Evolutionary conservation across 345 rosid species (phyloP).

Genomic region (Physaria fendleri): DNA sequence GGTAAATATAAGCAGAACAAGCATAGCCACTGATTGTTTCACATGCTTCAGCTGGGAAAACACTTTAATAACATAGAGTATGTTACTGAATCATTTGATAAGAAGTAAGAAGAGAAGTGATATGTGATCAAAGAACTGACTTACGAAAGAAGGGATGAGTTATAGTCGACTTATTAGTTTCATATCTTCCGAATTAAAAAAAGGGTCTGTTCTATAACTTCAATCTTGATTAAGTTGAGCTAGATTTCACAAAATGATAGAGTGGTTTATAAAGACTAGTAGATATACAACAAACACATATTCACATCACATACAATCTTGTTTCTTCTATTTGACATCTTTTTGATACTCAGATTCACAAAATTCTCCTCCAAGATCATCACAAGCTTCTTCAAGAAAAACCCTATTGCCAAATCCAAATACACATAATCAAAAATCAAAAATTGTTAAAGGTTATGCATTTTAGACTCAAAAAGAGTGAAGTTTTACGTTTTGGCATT

Average conservation of each 20-base stretch:
- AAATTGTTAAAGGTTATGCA: no score
- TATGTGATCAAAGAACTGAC: no score
- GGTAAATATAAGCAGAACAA: slow-evolving; percentile 54
- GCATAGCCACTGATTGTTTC: slow-evolving; percentile 67
- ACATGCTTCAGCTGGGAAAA: slow-evolving; percentile 87
- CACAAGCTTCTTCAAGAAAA: slow-evolving; percentile 73
- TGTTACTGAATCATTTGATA: no score
- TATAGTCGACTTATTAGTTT: no score
- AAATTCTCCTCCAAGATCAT: slow-evolving; percentile 94
- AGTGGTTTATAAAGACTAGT: slow-evolving; percentile 2
- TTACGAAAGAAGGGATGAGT: no score
- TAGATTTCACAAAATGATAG: background rate
- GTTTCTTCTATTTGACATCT: slow-evolving; percentile 31
- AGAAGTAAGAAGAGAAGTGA: no score
- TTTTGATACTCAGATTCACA: slow-evolving; percentile 54
- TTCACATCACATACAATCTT: slow-evolving; percentile 13
- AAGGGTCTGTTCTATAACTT: background rate
- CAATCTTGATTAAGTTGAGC: slow-evolving; percentile 1
- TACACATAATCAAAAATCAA: slow-evolving; percentile 5
- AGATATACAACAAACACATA: slow-evolving; percentile 18
- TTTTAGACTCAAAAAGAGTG: background rate
- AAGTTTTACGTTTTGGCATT: slow-evolving; percentile 59
- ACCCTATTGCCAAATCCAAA: slow-evolving; percentile 45
- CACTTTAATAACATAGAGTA: no score
- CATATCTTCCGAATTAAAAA: no score